Percentiles rank a stretch among this genome's conserved stretches.
phyloP scores from a whole-genome alignment of 2,329 filamentous ascomycete genomes.

The Venturia carpophila region DNA sequence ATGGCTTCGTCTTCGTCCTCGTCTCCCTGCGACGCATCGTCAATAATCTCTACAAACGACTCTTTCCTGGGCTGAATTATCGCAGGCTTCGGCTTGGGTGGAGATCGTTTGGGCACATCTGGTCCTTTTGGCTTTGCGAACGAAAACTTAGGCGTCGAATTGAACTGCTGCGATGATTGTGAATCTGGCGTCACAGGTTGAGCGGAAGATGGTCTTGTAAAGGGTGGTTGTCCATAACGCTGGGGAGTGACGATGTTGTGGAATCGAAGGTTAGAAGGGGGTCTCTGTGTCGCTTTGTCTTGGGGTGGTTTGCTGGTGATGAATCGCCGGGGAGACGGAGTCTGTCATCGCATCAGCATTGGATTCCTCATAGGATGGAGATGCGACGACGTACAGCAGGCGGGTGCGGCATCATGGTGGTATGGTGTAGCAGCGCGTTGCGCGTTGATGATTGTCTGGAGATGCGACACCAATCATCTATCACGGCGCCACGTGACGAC shows the following conservation, averaged over 20 bases:
- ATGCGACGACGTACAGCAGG: background rate
- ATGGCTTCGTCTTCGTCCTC: constrained; percentile 1
- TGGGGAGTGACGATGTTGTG: background rate
- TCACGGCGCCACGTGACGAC: background rate
- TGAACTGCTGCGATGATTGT: constrained; percentile 8
- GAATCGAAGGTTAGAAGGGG: constrained; percentile 8
- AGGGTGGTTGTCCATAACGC: background rate
- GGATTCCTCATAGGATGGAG: background rate
- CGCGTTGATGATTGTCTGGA: background rate
- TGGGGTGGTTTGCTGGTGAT: constrained; percentile 11
- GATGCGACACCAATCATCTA: background rate
- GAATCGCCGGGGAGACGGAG: constrained; percentile 14
- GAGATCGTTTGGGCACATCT: background rate
- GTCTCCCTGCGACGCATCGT: background rate
- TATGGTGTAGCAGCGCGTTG: background rate
- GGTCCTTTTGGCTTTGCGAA: constrained; percentile 9
- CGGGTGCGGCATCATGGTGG: background rate
- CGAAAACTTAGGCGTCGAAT: constrained; percentile 12
- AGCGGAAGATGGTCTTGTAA: background rate
- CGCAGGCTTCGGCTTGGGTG: constrained; percentile 3
- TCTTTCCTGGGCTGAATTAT: background rate
- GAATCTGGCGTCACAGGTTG: background rate
- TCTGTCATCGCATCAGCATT: constrained; percentile 12
- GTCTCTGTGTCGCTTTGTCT: constrained; percentile 8
- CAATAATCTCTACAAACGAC: background rate